Percentiles rank a stretch among this genome's conserved stretches.
Evolutionary conservation across 371 early-diverging fungal species (phyloP).

Genomic region (Encephalitozoon intestinalis): DNA sequence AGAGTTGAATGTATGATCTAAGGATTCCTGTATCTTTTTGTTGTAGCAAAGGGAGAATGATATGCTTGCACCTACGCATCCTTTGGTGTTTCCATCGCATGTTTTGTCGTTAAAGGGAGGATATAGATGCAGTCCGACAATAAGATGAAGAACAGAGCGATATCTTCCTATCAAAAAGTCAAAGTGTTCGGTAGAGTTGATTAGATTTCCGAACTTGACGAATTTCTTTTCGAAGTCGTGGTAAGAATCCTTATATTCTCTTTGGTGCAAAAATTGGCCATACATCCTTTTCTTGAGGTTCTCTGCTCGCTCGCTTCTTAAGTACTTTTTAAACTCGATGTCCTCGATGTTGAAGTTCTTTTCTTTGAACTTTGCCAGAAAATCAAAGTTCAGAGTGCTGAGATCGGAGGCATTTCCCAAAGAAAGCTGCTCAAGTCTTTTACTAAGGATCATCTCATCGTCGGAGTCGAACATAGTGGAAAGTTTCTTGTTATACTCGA

Average conservation of each 20-base stretch:
- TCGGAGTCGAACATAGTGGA: slow-evolving; percentile 16
- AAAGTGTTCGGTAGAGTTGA: slow-evolving; percentile 34
- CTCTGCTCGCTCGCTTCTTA: slow-evolving; percentile 8
- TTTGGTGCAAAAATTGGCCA: background rate
- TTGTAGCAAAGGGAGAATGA: slow-evolving; percentile 35
- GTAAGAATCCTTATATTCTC: slow-evolving; percentile 14
- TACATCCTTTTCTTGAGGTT: slow-evolving; percentile 36
- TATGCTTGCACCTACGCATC: slow-evolving; percentile 7
- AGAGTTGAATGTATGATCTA: slow-evolving; percentile 25
- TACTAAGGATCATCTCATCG: slow-evolving; percentile 1
- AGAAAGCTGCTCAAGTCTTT: slow-evolving; percentile 16
- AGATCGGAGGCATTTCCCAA: background rate
- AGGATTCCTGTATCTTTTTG: slow-evolving; percentile 12
- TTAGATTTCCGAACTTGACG: slow-evolving; percentile 35
- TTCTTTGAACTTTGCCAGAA: slow-evolving; percentile 1
- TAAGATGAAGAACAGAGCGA: slow-evolving; percentile 26
- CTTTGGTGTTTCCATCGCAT: background rate
- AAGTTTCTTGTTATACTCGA: slow-evolving; percentile 21
- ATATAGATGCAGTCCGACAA: slow-evolving; percentile 15
- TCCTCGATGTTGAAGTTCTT: background rate
- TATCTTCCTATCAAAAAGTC: slow-evolving; percentile 28
- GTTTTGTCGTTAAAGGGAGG: slow-evolving; percentile 1
- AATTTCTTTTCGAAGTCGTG: background rate
- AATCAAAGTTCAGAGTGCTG: background rate
- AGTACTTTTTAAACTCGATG: background rate